These are phyloP conservation scores for Malus hybrid DNA, from an alignment of 331 rosid genomes.

Conservation along the genomic window DNA sequence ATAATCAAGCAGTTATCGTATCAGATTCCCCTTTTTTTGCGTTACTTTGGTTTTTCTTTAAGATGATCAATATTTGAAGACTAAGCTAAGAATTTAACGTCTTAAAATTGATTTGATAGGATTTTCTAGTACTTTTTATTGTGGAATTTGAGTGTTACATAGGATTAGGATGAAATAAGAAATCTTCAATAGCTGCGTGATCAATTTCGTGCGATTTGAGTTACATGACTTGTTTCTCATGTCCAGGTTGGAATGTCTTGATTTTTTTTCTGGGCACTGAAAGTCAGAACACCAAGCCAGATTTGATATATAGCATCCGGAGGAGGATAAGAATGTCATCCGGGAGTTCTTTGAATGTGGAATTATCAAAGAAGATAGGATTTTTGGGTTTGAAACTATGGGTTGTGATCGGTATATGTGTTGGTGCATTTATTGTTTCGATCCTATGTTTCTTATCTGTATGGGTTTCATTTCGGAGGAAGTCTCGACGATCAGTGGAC, in stretches of 20 bases:
- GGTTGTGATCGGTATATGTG: conserved; percentile 79
- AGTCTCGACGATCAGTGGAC: conserved; percentile 62
- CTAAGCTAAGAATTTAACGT: conserved; percentile 11
- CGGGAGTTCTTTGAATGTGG: conserved; percentile 42
- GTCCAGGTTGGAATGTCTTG: conserved; percentile 42
- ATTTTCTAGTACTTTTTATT: neutral
- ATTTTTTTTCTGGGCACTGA: conserved; percentile 12
- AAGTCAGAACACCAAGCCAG: conserved; percentile 26
- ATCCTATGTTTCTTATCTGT: conserved; percentile 71
- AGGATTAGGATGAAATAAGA: neutral
- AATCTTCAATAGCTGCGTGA: neutral
- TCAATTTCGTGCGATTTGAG: conserved; percentile 9
- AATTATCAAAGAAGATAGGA: conserved; percentile 66
- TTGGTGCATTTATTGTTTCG: conserved; percentile 70
- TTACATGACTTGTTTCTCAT: conserved; percentile 27
- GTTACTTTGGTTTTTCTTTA: conserved; percentile 2
- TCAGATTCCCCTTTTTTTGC: neutral
- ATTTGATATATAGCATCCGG: conserved; percentile 15
- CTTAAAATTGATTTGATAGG: conserved; percentile 1
- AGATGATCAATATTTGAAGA: conserved; percentile 1
- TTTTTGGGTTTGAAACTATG: conserved; percentile 72
- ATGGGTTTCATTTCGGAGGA: conserved; percentile 78
- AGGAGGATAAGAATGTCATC: conserved; percentile 43
- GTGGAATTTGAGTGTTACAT: conserved; percentile 7
- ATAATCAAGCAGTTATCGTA: neutral